Base-by-base conservation (phyloP, 2,329 filamentous ascomycete species). In the Penicillium capsulatum region DNA sequence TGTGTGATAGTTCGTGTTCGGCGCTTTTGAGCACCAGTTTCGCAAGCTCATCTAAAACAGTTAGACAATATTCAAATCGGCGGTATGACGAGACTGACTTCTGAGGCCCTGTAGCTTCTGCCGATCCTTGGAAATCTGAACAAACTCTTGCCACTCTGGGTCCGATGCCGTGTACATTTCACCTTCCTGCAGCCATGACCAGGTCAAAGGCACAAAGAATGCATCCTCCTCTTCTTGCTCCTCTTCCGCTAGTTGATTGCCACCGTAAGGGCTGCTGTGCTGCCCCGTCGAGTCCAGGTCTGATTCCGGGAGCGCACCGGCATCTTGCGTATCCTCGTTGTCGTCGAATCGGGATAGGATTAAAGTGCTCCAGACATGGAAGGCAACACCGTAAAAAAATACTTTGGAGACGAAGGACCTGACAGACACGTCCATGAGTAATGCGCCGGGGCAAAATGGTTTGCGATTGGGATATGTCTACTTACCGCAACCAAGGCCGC, bases 81-180 rank as follows among this genome's bases (percentile, higher is more conserved):
- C 13, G 38, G 14, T 14, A n/a, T 16, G 29, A 29, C 1, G 38
- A 42, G 29, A 48, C 44, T 45, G 42, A 57, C 76, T 53, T 54
- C 68, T 70, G 17, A 83, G 71, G 15, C 65, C 57, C 13, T 70
- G 54, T 16, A 76, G 64, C 7, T 73, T 64, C 30, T 72, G 60
- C 10, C 55, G 59, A 44, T 84, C 73, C 46, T 72, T 72, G 45
- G 72, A 77, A n/a, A 84, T 65, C 39, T 73, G 73, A 11, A 80
- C 55, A 47, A 81, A 85, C 34, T 71, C 68, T 45, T 71, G 66
- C 79, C 78, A 84, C 59, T 85, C 82, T 2, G 80, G 80, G 49
- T 83, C 79, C 9, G 55, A 59, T 31, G 47, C 42, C 14, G 49
- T 39, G 40, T 65, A 65, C 9, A 59, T 47, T 10, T 60, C 51